Evolutionary conservation across 257 asterid species (phyloP), one percentile per base, ranked within the genome.

Genomic region (Nicotiana attenuata): DNA sequence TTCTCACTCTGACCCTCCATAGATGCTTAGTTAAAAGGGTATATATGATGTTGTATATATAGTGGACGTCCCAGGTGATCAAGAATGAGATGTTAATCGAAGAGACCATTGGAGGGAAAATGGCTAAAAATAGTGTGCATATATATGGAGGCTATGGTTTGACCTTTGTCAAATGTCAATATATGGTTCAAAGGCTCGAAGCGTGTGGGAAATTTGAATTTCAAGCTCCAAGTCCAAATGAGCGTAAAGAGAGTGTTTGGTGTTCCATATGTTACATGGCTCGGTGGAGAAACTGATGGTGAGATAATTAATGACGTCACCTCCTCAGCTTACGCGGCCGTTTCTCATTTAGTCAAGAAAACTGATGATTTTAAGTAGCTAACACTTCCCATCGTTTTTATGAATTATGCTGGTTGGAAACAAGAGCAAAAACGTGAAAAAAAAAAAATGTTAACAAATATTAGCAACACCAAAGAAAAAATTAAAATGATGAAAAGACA

Each of bases 191-290:
- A 38, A 24, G 22, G 3, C 20, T 35, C 2, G 69, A 78, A 60
- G 45, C 82, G 82, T 60, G 82, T 78, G 20, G 59, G 71, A 38
- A 7, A 15, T 22, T 7, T 14, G 2, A 38, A 24, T 15, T 38
- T 78, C 82, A 60, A 73, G 79, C 79, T 71, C 0, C 0, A 73
- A 24, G 41, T 73, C 63, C 41, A 73, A 78, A 78, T 78, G 82
- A 78, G 82, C 82, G 82, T 78, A 60, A 47, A 78, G 11, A n/a
- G 35, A 38, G 82, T 17, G 82, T 78, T 15, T 57, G 20, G 15
- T 10, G 5, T 52, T 3, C 14, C 26, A 45, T 73, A 26, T 20
- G 16, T 73, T 24, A 7, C 24, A 73, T 73, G 78, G 78, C 60
- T 45, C 16, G 41, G 41, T 47, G 79, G 79, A 47, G 45, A 24